Conservation (phyloP, 495 filamentous ascomycete genomes). For the Aspergillus taichungensis region DNA sequence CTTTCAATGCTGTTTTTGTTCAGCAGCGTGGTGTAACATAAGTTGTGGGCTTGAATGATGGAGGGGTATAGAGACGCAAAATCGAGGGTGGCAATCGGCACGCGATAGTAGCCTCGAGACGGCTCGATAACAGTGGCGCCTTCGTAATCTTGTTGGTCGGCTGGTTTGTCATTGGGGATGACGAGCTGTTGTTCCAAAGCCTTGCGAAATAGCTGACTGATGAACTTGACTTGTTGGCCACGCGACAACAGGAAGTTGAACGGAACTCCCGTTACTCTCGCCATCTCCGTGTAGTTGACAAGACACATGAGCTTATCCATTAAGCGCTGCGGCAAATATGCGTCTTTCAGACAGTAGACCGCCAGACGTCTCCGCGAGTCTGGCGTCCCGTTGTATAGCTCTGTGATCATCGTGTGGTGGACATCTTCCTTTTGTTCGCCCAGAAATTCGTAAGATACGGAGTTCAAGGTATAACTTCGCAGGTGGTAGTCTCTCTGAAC, state of each 20-base stretch:
- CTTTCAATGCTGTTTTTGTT: conserved; percentile 73
- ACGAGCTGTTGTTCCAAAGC: conserved; percentile 86
- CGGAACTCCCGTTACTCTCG: conserved; percentile 95
- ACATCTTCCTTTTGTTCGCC: conserved; percentile 99
- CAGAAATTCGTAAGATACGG: conserved; percentile 91
- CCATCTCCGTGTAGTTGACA: conserved; percentile 99
- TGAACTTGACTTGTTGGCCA: conserved; percentile 95
- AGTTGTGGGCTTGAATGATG: conserved; percentile 97
- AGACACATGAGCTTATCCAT: conserved; percentile 98
- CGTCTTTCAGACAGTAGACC: conserved; percentile 97
- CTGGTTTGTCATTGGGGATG: conserved; percentile 69
- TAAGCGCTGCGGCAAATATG: conserved; percentile 85
- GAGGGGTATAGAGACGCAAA: conserved; percentile 97
- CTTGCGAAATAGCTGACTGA: conserved; percentile 95
- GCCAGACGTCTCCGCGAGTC: conserved; percentile 85
- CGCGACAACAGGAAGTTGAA: conserved; percentile 90
- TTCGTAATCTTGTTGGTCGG: conserved; percentile 79
- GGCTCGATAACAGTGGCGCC: conserved; percentile 98
- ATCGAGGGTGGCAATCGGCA: conserved; percentile 95
- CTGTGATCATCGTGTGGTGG: conserved; percentile 98
- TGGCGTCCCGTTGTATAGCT: conserved; percentile 88
- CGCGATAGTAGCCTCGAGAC: conserved; percentile 80
- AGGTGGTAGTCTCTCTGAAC: conserved; percentile 92
- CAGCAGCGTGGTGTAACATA: conserved; percentile 93
- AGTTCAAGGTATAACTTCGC: conserved; percentile 94